phyloP scores from a whole-genome alignment of 1,284 basidiomycete species.

The Cryptococcus sp. region DNA sequence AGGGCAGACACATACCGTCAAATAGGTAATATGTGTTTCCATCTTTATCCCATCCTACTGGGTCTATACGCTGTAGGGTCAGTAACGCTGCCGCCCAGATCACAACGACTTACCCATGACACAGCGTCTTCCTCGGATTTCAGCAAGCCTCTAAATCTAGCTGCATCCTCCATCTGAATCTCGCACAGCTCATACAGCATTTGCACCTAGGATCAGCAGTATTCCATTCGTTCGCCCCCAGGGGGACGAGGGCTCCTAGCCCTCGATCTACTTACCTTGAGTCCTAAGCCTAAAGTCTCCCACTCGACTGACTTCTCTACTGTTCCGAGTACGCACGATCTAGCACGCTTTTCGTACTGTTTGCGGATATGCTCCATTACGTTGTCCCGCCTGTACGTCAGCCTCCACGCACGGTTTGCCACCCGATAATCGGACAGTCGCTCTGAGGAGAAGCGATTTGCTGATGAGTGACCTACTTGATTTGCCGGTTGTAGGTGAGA shows the following conservation, averaged over 20 bases:
- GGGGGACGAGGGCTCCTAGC: neutral
- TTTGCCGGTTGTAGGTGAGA: slow-evolving; percentile 51
- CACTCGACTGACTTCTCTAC: slow-evolving; percentile 46
- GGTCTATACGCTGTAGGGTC: slow-evolving; percentile 49
- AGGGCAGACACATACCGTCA: slow-evolving; percentile 43
- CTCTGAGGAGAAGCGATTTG: no score
- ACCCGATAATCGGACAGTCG: neutral
- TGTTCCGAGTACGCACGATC: slow-evolving; percentile 35
- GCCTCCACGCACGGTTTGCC: neutral
- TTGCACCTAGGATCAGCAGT: slow-evolving; percentile 45
- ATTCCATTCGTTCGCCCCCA: neutral
- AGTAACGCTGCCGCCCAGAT: neutral
- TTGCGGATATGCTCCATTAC: slow-evolving; percentile 43
- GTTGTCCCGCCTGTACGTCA: slow-evolving; percentile 40
- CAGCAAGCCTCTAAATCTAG: slow-evolving; percentile 51
- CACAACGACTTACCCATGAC: slow-evolving; percentile 46
- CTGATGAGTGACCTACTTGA: slow-evolving; percentile 44
- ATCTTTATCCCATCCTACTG: slow-evolving; percentile 53
- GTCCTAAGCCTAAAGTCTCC: slow-evolving; percentile 49
- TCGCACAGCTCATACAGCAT: slow-evolving; percentile 53
- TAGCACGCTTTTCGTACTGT: slow-evolving; percentile 42
- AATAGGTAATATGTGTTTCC: slow-evolving; percentile 56
- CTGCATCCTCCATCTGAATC: slow-evolving; percentile 54
- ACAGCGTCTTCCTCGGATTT: slow-evolving; percentile 51
- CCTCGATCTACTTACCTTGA: slow-evolving; percentile 46